Percentiles rank a stretch among this genome's conserved stretches.
phyloP scores from a whole-genome alignment of 768 basidiomycete species.

The Hydnum rufescens region DNA sequence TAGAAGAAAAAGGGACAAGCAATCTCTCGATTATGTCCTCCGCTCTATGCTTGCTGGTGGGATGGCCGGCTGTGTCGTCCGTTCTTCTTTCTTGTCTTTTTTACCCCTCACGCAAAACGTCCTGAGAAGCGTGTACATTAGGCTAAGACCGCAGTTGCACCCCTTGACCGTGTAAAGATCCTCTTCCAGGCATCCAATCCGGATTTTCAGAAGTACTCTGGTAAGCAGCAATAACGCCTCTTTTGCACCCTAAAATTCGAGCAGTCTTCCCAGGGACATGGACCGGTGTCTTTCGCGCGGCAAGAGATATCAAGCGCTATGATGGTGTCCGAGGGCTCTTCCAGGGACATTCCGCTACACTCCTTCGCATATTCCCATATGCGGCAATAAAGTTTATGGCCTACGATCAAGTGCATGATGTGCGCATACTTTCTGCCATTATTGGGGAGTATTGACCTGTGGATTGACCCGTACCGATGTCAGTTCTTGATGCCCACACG shows the following conservation, averaged over 20 bases:
- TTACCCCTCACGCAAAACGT: constrained; percentile 4
- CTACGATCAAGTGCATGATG: constrained; percentile 73
- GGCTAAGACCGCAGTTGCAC: constrained; percentile 92
- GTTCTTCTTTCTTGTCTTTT: constrained; percentile 19
- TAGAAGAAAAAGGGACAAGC: constrained; percentile 22
- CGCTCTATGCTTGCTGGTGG: constrained; percentile 86
- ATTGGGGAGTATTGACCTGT: background rate
- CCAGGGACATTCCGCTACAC: constrained; percentile 91
- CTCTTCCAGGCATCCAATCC: constrained; percentile 94
- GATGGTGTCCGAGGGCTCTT: constrained; percentile 61
- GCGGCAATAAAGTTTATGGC: constrained; percentile 95
- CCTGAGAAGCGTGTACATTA: constrained; percentile 17
- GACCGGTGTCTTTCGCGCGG: constrained; percentile 66
- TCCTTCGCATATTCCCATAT: constrained; percentile 89
- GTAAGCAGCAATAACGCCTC: constrained; percentile 23
- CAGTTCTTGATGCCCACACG: constrained; percentile 75
- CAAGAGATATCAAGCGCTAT: constrained; percentile 34
- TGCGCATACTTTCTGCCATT: constrained; percentile 21
- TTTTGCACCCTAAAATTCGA: constrained; percentile 18
- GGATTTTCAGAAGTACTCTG: constrained; percentile 84
- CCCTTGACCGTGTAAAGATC: constrained; percentile 95
- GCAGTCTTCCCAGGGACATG: constrained; percentile 48
- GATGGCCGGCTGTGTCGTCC: constrained; percentile 78
- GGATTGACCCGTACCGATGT: background rate
- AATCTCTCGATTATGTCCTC: constrained; percentile 38